These are phyloP conservation scores for Hypoxylon sp. DNA, from an alignment of 2,329 filamentous ascomycete genomes.

Conservation along the genomic window DNA sequence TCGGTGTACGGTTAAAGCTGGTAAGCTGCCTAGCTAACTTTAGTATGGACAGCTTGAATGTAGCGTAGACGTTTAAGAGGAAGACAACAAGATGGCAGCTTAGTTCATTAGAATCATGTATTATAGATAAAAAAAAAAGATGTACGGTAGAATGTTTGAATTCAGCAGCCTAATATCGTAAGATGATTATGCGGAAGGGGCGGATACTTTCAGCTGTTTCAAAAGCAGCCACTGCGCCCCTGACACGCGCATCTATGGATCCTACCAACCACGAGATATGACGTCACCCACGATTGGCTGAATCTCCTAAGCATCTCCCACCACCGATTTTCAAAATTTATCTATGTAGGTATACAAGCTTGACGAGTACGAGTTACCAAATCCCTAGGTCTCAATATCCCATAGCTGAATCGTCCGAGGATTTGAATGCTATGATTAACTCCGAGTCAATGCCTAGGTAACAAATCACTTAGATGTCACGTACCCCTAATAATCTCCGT, in stretches of 20 bases:
- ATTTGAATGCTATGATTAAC: no score
- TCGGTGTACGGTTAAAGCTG: not conserved
- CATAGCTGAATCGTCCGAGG: no score
- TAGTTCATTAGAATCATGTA: not conserved
- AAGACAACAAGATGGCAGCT: not conserved
- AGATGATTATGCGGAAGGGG: conserved; percentile 17
- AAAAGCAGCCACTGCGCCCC: conserved; percentile 12
- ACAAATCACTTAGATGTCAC: not conserved
- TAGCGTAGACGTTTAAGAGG: not conserved
- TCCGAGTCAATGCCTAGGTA: not conserved
- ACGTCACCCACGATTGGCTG: conserved; percentile 12
- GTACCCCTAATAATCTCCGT: not conserved
- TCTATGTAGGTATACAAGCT: no score
- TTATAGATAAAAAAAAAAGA: not conserved
- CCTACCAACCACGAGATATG: conserved; percentile 4
- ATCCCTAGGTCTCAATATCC: no score
- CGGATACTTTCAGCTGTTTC: conserved; percentile 10
- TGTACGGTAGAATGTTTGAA: conserved; percentile 4
- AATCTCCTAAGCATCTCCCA: not conserved
- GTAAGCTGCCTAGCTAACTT: not conserved
- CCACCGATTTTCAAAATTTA: not conserved
- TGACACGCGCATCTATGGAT: conserved; percentile 12
- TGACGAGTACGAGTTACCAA: no score
- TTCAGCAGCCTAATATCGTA: conserved; percentile 21
- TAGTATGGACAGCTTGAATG: conserved; percentile 1